Conservation (phyloP, 805 yeast species). For the Saccharomycopsis fibuligera region DNA sequence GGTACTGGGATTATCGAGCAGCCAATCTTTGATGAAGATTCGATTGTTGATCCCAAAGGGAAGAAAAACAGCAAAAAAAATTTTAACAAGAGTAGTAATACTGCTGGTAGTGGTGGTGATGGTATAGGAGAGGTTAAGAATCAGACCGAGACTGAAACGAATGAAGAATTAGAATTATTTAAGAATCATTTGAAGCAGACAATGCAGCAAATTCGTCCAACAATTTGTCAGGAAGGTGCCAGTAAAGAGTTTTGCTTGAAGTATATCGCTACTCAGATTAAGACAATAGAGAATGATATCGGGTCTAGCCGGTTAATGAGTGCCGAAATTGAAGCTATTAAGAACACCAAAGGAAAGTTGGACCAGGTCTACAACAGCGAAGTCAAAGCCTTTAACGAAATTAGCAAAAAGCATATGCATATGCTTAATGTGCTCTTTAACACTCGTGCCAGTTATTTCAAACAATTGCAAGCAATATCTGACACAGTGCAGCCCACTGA, state of each 20-base stretch:
- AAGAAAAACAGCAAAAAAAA: too few species aligned
- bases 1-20: constrained; percentile 5
- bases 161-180: constrained; percentile 23
- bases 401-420: constrained; percentile 44
- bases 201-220: constrained; percentile 9
- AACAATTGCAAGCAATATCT: constrained; percentile 77
- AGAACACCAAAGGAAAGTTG: constrained; percentile 19
- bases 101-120: too few species aligned
- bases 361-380: constrained; percentile 37
- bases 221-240: constrained; percentile 10
- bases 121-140: neutral
- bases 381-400: constrained; percentile 32
- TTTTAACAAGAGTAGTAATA: too few species aligned
- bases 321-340: constrained; percentile 8
- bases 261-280: neutral
- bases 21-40: constrained; percentile 25
- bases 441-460: constrained; percentile 73
- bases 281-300: neutral
- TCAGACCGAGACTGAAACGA: constrained; percentile 20
- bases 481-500: constrained; percentile 63
- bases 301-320: neutral
- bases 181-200: constrained; percentile 5
- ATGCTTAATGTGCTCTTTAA: constrained; percentile 64
- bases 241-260: constrained; percentile 10
- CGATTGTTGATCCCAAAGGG: constrained; percentile 14